These are phyloP conservation scores for Monascus ruber DNA, from an alignment of 2,329 filamentous ascomycete genomes.

Conservation along the genomic window DNA sequence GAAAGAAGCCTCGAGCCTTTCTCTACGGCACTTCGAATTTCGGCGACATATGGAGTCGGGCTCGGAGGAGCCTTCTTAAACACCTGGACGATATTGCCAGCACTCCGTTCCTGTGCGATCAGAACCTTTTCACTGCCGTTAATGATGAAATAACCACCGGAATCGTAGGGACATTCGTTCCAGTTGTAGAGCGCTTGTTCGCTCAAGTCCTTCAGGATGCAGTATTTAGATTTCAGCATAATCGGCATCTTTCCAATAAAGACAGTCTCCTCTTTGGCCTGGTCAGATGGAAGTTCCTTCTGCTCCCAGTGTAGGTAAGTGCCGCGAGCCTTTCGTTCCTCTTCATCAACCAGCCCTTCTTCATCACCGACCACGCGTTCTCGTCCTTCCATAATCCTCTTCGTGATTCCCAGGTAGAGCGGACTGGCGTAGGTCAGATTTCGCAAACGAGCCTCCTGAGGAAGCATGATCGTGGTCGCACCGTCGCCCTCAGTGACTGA, in stretches of 20 bases:
- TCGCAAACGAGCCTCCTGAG: conserved; percentile 88
- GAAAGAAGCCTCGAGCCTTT: conserved; percentile 93
- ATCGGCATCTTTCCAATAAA: conserved; percentile 94
- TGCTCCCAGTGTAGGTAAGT: conserved; percentile 39
- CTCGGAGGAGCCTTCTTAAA: conserved; percentile 96
- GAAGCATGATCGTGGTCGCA: conserved; percentile 70
- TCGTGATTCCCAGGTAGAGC: conserved; percentile 78
- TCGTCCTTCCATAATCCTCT: conserved; percentile 71
- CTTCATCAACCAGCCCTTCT: conserved; percentile 42
- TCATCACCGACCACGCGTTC: conserved; percentile 59
- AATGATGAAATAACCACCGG: conserved; percentile 98
- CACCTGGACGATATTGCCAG: conserved; percentile 96
- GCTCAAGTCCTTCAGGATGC: conserved; percentile 69
- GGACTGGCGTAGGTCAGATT: conserved; percentile 93
- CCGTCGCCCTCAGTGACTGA: conserved; percentile 91
- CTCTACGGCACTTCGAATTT: conserved; percentile 92
- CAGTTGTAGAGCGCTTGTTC: conserved; percentile 81
- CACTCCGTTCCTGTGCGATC: conserved; percentile 94
- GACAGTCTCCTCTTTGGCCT: conserved; percentile 57
- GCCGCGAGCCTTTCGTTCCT: conserved; percentile 34
- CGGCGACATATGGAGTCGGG: conserved; percentile 82
- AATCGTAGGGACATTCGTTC: conserved; percentile 96
- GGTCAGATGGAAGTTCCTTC: conserved; percentile 33
- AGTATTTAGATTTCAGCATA: conserved; percentile 96
- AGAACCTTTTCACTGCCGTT: conserved; percentile 98